phyloP scores from a whole-genome alignment of 345 rosid genomes.

The Dipteronia dyeriana region DNA sequence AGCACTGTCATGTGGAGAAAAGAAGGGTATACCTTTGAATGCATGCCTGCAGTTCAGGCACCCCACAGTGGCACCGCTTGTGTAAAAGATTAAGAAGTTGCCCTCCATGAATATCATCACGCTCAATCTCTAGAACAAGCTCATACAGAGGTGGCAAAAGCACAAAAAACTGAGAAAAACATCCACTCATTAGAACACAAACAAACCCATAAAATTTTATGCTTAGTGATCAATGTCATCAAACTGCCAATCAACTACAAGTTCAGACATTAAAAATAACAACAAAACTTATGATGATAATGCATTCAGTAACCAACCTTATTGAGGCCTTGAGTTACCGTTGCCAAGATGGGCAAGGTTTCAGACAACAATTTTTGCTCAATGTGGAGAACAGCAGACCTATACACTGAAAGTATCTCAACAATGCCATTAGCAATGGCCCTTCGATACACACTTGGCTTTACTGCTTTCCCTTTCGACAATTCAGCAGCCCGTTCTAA shows the following conservation, averaged over 20 bases:
- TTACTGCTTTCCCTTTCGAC: conserved; percentile 34
- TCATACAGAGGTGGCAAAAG: conserved; percentile 88
- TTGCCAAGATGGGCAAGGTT: conserved; percentile 73
- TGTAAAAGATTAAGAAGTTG: conserved; percentile 84
- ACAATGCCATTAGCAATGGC: conserved; percentile 95
- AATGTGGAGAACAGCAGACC: conserved; percentile 87
- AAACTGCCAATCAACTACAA: background rate
- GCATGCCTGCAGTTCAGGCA: conserved; percentile 92
- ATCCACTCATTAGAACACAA: background rate
- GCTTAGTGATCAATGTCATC: background rate
- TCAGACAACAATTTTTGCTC: conserved; percentile 88
- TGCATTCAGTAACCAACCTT: conserved; percentile 48
- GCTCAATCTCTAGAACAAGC: conserved; percentile 88
- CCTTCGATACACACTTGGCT: conserved; percentile 72
- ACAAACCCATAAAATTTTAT: background rate
- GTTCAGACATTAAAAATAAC: background rate
- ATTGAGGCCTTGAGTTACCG: conserved; percentile 86
- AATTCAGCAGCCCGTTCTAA: conserved; percentile 51
- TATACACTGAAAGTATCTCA: conserved; percentile 78
- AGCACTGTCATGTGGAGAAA: conserved; percentile 9
- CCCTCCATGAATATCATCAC: conserved; percentile 87
- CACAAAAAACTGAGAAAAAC: conserved; percentile 64
- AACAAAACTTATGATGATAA: background rate
- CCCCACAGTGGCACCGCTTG: conserved; percentile 92
- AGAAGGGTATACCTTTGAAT: conserved; percentile 68